Conservation (phyloP, 345 rosid genomes). For the Cochlearia excelsa region DNA sequence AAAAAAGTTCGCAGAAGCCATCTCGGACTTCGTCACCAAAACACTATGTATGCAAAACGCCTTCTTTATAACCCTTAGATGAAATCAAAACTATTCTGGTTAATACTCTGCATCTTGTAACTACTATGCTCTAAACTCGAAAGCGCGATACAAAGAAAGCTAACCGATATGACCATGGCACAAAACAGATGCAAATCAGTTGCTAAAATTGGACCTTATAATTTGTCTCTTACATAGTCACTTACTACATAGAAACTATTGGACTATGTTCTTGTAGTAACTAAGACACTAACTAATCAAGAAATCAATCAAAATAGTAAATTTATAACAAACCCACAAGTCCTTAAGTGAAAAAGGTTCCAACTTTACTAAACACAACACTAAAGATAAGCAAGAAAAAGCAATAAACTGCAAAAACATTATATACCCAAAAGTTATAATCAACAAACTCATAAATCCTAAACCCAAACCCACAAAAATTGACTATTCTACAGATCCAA, state of each 20-base stretch:
- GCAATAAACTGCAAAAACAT: neutral
- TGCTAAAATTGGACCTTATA: too few species aligned
- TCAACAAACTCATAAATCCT: too few species aligned
- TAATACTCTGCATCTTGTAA: neutral
- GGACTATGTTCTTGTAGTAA: too few species aligned
- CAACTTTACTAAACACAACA: conserved; percentile 21
- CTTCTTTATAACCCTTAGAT: conserved; percentile 36
- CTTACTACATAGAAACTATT: too few species aligned
- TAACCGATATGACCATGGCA: neutral
- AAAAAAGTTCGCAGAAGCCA: conserved; percentile 86
- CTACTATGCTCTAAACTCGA: neutral
- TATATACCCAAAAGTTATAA: neutral
- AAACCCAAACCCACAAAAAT: too few species aligned
- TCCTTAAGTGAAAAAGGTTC: conserved; percentile 2
- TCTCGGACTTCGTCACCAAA: conserved; percentile 36
- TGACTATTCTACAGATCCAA: too few species aligned
- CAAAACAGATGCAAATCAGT: neutral
- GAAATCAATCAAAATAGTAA: neutral
- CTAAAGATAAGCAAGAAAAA: neutral
- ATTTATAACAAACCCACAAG: neutral
- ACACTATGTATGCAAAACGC: conserved; percentile 13
- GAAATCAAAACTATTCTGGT: conserved; percentile 14
- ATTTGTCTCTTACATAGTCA: too few species aligned
- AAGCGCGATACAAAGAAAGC: neutral
- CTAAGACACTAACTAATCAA: too few species aligned